Evolutionary conservation across 2,329 filamentous ascomycete species (phyloP), one percentile per base, ranked within the genome.

Genomic region (Kalmusia sp.): DNA sequence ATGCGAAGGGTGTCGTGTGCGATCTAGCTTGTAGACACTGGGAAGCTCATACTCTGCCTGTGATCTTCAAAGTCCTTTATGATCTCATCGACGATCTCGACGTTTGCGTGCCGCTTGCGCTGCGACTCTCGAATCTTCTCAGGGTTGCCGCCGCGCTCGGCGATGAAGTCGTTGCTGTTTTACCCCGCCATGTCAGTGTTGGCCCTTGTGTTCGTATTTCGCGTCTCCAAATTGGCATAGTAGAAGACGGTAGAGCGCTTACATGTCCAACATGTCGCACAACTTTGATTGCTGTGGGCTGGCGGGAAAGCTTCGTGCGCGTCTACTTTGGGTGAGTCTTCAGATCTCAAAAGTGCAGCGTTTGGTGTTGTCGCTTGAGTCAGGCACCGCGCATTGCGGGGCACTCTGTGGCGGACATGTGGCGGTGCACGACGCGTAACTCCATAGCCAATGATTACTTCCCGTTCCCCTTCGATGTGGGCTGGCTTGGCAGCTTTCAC

Each of bases 111-210:
- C 65, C 95, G 88, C 71, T 87, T 87, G 65, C 89, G 86, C 78
- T 99, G 95, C 61, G 90, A 95, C 76, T 97, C 92, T 75, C 90
- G 90, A 77, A 99, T 95, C 79, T 87, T 88, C 72, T 96, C 89
- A 14, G 92, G 91, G 78, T 98, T 87, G 65, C 95, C 95, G 63
- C 93, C 95, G 67, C 92, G 90, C 77, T 97, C 92, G 72, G 84
- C 71, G 66, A 82, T 80, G 70, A 82, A 82, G 68, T 82, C 80
- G 68, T 80, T 79, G 53, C 79, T 73, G 68, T 78, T n/a, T 41
- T 58, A 44, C 59, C 61, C 59, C 61, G 33, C 52, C 38, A 55
- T 52, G 45, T 68, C 47, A 68, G 59, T 46, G 39, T 37, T 25
- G 6, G 31, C 45, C 34, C 34, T 30, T 15, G 6, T 15, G 22